Base-by-base conservation (phyloP, 2,329 filamentous ascomycete genomes). In the Pseudocercospora fuligena region DNA sequence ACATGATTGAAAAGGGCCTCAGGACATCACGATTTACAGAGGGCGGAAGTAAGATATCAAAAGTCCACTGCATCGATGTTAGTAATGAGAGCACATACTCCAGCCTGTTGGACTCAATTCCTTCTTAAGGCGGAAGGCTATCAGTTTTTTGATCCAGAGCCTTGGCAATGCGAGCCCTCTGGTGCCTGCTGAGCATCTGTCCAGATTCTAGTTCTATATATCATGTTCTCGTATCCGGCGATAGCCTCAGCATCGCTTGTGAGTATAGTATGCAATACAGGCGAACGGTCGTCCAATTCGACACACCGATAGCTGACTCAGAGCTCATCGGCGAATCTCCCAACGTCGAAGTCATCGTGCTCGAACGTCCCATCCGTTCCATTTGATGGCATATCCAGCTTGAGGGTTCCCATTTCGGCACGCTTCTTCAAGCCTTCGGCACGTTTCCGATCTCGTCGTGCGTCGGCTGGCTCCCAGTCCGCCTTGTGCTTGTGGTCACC, bases 391-490 rank as follows among this genome's bases (percentile, higher is more conserved):
- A 58, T 21, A 19, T 58, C 56, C 31, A 58, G 25, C 11, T 36
- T 58, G 19, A 58, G 56, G 12, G 56, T 49, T 19, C 31, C 51
- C 25, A 65, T 23, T 58, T 70, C 66, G 29, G 67, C 66, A 46
- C 63, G 72, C 40, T 82, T 83, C 69, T 77, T 81, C 65, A 92
- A 66, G 0, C 81, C 81, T 69, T 82, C 81, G 54, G 76, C 77
- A 66, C 79, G 76, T 71, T 82, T 82, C 16, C 81, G 75, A 25
- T 74, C 74, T 61, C 75, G 78, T 67, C 81, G 74, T 11, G 67
- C 70, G 43, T 79, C 76, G 56, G 79, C 70, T 63, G 81, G 77
- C 66, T 82, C 81, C 80, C 80, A 82, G 3, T 69, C 65, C 3
- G 51, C 64, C 33, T 25, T 58, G 11, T 46, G 9, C 36, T 49